Evolutionary conservation across 306 rosid genomes (phyloP).

Genomic region (Castanea sativa): DNA sequence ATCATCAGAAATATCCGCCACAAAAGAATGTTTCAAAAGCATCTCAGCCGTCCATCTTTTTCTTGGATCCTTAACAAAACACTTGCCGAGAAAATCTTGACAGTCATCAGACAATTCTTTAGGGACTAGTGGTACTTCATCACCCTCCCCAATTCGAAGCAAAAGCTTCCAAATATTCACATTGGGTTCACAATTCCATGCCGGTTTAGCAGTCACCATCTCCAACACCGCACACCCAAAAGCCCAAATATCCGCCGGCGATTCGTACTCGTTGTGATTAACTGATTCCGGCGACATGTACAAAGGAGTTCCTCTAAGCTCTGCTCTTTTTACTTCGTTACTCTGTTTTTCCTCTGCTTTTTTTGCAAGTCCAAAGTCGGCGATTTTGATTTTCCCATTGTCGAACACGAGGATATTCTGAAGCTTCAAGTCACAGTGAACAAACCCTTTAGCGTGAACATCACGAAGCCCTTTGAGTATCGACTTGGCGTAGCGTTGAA

Average conservation of each 20-base stretch:
- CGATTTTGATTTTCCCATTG: slow-evolving; percentile 49
- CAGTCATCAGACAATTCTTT: slow-evolving; percentile 55
- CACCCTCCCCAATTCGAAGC: slow-evolving; percentile 57
- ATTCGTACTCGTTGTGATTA: slow-evolving; percentile 51
- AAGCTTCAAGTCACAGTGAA: slow-evolving; percentile 85
- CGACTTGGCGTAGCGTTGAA: slow-evolving; percentile 42
- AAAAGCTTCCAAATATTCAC: slow-evolving; percentile 45
- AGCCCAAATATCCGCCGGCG: slow-evolving; percentile 74
- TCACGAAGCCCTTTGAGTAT: slow-evolving; percentile 46
- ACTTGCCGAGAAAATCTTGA: slow-evolving; percentile 57
- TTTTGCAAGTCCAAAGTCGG: slow-evolving; percentile 78
- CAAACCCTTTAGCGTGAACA: slow-evolving; percentile 63
- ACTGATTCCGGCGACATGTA: slow-evolving; percentile 83
- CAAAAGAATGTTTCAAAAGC: slow-evolving; percentile 66
- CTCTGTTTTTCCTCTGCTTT: slow-evolving; percentile 27
- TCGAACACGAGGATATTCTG: slow-evolving; percentile 62
- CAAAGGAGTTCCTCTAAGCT: slow-evolving; percentile 71
- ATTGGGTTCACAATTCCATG: slow-evolving; percentile 36
- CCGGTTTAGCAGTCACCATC: slow-evolving; percentile 72
- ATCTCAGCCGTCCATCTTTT: slow-evolving; percentile 80
- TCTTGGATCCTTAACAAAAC: slow-evolving; percentile 60
- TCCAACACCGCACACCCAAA: slow-evolving; percentile 70
- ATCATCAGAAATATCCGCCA: neutral
- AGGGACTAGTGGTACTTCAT: slow-evolving; percentile 64
- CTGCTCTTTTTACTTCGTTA: slow-evolving; percentile 9